Evolutionary conservation across 805 yeast genomes (phyloP), one percentile per base, ranked within the genome.

Genomic region (Yarrowia hollandica): DNA sequence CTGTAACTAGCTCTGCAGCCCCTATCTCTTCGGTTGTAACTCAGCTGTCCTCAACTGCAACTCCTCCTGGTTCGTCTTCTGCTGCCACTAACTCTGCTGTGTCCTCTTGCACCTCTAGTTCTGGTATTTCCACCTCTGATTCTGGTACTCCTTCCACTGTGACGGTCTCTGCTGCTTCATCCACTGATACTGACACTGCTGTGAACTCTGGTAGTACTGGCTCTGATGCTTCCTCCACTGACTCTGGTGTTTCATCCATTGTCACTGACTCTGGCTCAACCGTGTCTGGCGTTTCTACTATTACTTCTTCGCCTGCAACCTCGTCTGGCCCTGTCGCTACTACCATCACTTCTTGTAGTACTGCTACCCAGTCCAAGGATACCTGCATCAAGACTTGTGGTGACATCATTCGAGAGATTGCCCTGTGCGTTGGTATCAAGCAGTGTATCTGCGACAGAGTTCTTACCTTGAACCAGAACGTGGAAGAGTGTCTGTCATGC

Each of bases 341-440:
- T 7, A 42, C 50, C 5, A 3, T 42, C 21, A 42, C 54, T 21
- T 31, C 54, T 14, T 46, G 54, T 9, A 31, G 38, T 28, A 46
- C 54, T 14, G 28, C 14, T 11, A 46, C 54, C 15, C 38, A 30
- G 28, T 28, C 54, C n/a, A 30, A 21, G 26, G 54, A 46, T 14
- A 2, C 11, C 6, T 50, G 57, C 12, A 18, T 34, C 19, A 23
- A 23, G 25, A 23, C 23, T 14, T 50, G 42, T 16, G 41, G 42
- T 7, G 44, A 50, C n/a, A 50, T 50, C 37, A 35, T 50, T 8
- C 33, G 44, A 25, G 41, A 34, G 34, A 46, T 46, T 31, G 54
- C 54, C 15, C 38, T 46, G 5, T 46, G 54, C 31, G 38, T 50
- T 4, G 42, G 42, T 3, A 34, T 50, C 4, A 23, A 35, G 34